These are phyloP conservation scores for Parathielavia hyrcaniae DNA, from an alignment of 495 filamentous ascomycete species.

Conservation along the genomic window DNA sequence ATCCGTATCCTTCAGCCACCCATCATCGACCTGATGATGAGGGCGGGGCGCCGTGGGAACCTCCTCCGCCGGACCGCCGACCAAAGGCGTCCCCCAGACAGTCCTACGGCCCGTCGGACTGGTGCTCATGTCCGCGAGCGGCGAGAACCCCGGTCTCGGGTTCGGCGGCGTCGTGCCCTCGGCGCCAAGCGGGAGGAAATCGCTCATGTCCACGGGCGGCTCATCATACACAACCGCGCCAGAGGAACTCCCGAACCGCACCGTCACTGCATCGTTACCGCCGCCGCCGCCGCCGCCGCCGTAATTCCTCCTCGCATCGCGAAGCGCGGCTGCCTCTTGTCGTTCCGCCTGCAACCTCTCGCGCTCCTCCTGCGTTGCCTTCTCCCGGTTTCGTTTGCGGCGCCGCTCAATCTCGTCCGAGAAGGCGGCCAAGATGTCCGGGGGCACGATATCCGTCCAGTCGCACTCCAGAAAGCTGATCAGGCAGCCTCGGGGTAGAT, in stretches of 20 bases:
- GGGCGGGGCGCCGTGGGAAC: slow-evolving; percentile 26
- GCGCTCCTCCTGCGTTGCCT: slow-evolving; percentile 83
- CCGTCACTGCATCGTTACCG: slow-evolving; percentile 34
- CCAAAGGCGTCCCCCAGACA: slow-evolving; percentile 76
- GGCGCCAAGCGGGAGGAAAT: slow-evolving; percentile 61
- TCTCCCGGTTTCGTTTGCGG: slow-evolving; percentile 74
- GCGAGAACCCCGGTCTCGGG: slow-evolving; percentile 39
- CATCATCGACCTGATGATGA: slow-evolving; percentile 58
- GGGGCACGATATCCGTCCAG: slow-evolving; percentile 83
- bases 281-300: slow-evolving; percentile 26
- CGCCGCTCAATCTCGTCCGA: slow-evolving; percentile 68
- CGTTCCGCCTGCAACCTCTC: slow-evolving; percentile 83
- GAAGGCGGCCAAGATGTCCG: slow-evolving; percentile 70
- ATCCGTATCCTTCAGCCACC: slow-evolving; percentile 64
- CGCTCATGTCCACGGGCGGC: slow-evolving; percentile 41
- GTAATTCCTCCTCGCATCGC: slow-evolving; percentile 38
- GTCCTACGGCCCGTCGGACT: slow-evolving; percentile 70
- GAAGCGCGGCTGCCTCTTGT: slow-evolving; percentile 54
- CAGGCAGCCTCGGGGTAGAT: slow-evolving; percentile 88
- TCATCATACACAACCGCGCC: slow-evolving; percentile 17
- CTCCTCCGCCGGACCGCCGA: slow-evolving; percentile 49
- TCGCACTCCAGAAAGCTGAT: slow-evolving; percentile 94
- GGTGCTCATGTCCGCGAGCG: slow-evolving; percentile 55
- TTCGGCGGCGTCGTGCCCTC: slow-evolving; percentile 37
- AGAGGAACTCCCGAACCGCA: slow-evolving; percentile 24